phyloP scores from a whole-genome alignment of 1,139 yeast species.

The Geotrichum cucujoidarum region DNA sequence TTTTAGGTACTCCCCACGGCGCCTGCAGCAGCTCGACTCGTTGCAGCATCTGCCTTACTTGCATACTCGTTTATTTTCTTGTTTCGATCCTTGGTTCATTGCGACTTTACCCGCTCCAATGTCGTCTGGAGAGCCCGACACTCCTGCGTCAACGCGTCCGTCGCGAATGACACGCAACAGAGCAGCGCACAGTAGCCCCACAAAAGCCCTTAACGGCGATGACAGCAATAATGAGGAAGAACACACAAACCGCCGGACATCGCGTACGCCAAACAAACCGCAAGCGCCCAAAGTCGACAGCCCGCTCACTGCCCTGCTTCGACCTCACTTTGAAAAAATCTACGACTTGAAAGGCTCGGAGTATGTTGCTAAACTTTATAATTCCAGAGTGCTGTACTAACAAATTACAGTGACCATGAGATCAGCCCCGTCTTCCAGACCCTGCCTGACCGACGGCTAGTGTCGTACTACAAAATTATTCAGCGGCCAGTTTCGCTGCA shows the following conservation, averaged over 20 bases:
- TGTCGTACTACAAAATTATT: constrained; percentile 46
- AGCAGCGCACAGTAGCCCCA: neutral
- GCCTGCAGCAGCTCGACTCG: neutral
- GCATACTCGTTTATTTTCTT: too few relatives aligned
- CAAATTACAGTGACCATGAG: constrained; percentile 27
- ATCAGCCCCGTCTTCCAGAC: constrained; percentile 42
- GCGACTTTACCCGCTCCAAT: neutral
- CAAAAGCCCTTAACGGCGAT: constrained; percentile 3
- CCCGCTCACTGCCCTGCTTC: constrained; percentile 13
- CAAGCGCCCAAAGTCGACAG: constrained; percentile 11
- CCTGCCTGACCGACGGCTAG: constrained; percentile 42
- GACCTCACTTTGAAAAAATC: constrained; percentile 34
- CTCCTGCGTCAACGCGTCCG: constrained; percentile 9
- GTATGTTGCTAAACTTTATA: constrained; percentile 6
- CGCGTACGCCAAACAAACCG: neutral
- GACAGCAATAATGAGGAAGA: neutral
- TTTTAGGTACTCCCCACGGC: neutral
- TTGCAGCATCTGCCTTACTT: too few relatives aligned
- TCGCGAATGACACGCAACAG: constrained; percentile 6
- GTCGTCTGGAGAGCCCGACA: constrained; percentile 3
- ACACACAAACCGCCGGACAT: neutral
- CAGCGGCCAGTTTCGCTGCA: constrained; percentile 46
- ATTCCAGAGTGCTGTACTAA: neutral
- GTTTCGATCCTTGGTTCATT: too few relatives aligned
- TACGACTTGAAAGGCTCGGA: constrained; percentile 32